Conservation (phyloP, 1,139 yeast genomes). For the Pichia sp. region DNA sequence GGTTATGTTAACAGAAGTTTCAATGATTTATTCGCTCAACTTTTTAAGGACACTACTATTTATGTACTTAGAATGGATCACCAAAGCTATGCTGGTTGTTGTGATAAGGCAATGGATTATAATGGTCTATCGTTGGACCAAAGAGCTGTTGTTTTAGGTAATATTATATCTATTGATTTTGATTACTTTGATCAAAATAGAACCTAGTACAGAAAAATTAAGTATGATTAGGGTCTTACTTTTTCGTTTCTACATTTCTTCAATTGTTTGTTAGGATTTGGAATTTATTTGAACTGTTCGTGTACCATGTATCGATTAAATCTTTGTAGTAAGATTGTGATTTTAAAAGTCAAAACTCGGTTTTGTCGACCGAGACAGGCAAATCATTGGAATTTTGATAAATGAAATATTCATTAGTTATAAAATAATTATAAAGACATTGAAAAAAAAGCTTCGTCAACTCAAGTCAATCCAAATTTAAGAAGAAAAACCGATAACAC, state of each 20-base stretch:
- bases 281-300: too few species aligned
- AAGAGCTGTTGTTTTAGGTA: slow-evolving; percentile 76
- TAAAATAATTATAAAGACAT: not conserved
- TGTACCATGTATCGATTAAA: too few species aligned
- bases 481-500: slow-evolving; percentile 83
- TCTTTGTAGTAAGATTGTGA: too few species aligned
- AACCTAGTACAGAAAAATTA: too few species aligned
- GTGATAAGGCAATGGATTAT: slow-evolving; percentile 31
- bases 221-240: too few species aligned
- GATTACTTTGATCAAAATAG: slow-evolving; percentile 53
- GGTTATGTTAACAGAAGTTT: slow-evolving; percentile 86
- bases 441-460: not conserved
- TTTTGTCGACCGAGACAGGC: too few species aligned
- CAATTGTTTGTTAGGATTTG: too few species aligned
- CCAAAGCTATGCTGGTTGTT: slow-evolving; percentile 44
- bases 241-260: too few species aligned
- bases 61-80: slow-evolving; percentile 82
- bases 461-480: slow-evolving; percentile 17
- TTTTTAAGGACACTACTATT: slow-evolving; percentile 90
- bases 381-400: not conserved
- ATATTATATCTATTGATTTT: slow-evolving; percentile 85
- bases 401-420: not conserved
- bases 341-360: too few species aligned
- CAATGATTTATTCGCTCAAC: slow-evolving; percentile 88
- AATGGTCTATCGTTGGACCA: slow-evolving; percentile 58